These are phyloP conservation scores for Exophiala calicioides DNA, from an alignment of 2,329 filamentous ascomycete genomes.

Conservation along the genomic window DNA sequence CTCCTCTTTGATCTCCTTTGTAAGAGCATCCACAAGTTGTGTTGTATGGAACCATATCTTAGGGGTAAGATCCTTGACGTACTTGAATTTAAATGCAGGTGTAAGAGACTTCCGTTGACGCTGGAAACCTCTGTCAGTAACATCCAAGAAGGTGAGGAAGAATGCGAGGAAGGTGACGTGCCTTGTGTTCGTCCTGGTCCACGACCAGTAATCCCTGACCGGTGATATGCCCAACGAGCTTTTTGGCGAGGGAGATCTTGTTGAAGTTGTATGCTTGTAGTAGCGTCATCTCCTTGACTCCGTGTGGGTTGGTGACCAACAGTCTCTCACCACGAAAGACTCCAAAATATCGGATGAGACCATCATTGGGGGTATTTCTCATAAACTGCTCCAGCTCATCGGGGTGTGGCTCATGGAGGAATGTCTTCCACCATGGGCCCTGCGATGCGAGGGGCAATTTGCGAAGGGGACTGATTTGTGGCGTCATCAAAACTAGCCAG, in stretches of 20 bases:
- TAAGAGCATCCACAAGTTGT: slow-evolving; percentile 4
- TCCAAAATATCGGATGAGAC: slow-evolving; percentile 66
- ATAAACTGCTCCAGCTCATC: slow-evolving; percentile 48
- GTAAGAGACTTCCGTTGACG: slow-evolving; percentile 73
- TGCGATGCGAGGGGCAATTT: slow-evolving; percentile 23
- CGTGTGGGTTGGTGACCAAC: slow-evolving; percentile 61
- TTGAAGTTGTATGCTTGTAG: slow-evolving; percentile 68
- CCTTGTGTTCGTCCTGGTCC: slow-evolving; percentile 83
- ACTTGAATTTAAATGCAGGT: slow-evolving; percentile 79
- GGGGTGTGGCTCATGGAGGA: slow-evolving; percentile 13
- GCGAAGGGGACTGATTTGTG: slow-evolving; percentile 33
- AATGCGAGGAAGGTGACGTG: not conserved
- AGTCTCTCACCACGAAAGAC: slow-evolving; percentile 64
- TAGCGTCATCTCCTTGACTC: slow-evolving; percentile 68
- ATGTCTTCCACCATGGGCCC: slow-evolving; percentile 20
- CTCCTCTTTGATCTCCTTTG: slow-evolving; percentile 8
- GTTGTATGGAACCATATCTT: slow-evolving; percentile 66
- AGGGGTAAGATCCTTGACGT: slow-evolving; percentile 80
- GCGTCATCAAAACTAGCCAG: slow-evolving; percentile 10
- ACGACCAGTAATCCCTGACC: slow-evolving; percentile 62
- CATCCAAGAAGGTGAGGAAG: not conserved
- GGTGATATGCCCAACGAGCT: slow-evolving; percentile 39
- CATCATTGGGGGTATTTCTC: slow-evolving; percentile 63
- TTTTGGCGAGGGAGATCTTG: slow-evolving; percentile 54
- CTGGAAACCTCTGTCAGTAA: slow-evolving; percentile 31